These are phyloP conservation scores for Colletotrichum falcatum DNA, from an alignment of 2,329 filamentous ascomycete genomes.

Conservation along the genomic window DNA sequence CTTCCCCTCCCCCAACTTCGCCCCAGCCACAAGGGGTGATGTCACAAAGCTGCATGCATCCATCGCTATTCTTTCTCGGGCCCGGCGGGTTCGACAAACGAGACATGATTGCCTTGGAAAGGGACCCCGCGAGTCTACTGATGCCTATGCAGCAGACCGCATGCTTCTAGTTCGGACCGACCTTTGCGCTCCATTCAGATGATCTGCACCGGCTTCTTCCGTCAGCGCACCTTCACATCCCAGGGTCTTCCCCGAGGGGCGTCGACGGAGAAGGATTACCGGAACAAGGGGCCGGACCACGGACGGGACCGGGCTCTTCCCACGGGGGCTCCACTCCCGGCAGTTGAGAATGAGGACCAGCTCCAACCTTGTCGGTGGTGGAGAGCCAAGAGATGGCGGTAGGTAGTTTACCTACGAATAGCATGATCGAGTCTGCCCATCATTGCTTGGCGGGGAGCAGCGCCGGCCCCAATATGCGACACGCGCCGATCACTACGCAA, in stretches of 20 bases:
- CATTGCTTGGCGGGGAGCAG: slow-evolving; percentile 28
- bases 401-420: no score
- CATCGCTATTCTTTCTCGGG: slow-evolving; percentile 12
- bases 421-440: not conserved
- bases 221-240: not conserved
- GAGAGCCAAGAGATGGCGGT: not conserved
- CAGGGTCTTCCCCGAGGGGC: not conserved
- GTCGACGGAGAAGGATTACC: not conserved
- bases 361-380: slow-evolving; percentile 2
- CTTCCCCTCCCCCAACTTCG: not conserved
- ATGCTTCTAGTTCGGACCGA: slow-evolving; percentile 14
- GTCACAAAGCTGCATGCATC: not conserved
- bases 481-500: slow-evolving; percentile 20
- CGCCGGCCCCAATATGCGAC: slow-evolving; percentile 11
- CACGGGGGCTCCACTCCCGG: slow-evolving; percentile 16
- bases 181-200: slow-evolving; percentile 17
- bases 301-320: not conserved
- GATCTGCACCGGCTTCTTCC: slow-evolving; percentile 30
- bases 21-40: slow-evolving; percentile 1
- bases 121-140: not conserved
- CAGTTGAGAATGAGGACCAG: not conserved
- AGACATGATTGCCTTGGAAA: not conserved
- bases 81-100: slow-evolving; percentile 16
- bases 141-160: not conserved
- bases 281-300: not conserved